phyloP scores from a whole-genome alignment of 768 basidiomycete genomes.

The Mycena vulgaris region DNA sequence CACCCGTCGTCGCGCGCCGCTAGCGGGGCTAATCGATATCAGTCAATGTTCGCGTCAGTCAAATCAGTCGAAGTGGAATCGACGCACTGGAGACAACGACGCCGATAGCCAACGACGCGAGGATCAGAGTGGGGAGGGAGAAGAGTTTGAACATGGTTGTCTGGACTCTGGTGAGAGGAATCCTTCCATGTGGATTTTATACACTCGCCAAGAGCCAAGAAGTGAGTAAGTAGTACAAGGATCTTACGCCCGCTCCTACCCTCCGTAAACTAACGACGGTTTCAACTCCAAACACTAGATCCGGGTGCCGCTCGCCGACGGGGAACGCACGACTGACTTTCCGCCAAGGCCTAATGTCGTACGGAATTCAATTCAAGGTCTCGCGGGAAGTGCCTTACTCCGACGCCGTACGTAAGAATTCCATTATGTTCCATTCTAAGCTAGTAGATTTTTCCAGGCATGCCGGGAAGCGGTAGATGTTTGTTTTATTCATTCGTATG shows the following conservation, averaged over 20 bases:
- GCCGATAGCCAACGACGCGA: slow-evolving; percentile 24
- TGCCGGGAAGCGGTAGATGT: slow-evolving; percentile 4
- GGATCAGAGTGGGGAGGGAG: slow-evolving; percentile 19
- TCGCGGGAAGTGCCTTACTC: slow-evolving; percentile 2
- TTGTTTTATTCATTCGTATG: slow-evolving; percentile 1
- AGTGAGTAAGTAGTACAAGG: slow-evolving; percentile 18
- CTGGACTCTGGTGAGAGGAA: slow-evolving; percentile 21
- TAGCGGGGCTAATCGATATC: slow-evolving; percentile 18
- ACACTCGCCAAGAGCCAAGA: slow-evolving; percentile 22
- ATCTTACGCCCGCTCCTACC: slow-evolving; percentile 15
- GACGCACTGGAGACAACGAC: slow-evolving; percentile 26
- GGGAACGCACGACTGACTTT: neutral
- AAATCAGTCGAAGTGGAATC: slow-evolving; percentile 1
- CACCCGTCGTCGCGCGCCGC: slow-evolving; percentile 16
- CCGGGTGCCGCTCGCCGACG: slow-evolving; percentile 9
- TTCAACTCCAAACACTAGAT: slow-evolving; percentile 11
- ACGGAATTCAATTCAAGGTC: slow-evolving; percentile 5
- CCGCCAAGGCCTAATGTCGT: slow-evolving; percentile 2
- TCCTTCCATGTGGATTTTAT: slow-evolving; percentile 18
- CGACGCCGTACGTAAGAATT: slow-evolving; percentile 4
- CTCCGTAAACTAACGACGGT: neutral
- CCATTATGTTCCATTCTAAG: slow-evolving; percentile 9
- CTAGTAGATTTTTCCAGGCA: neutral
- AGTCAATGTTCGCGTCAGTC: slow-evolving; percentile 19
- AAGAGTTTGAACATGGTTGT: slow-evolving; percentile 22